Base-by-base conservation (phyloP, 495 filamentous ascomycete species). In the Trichoderma erinaceum region DNA sequence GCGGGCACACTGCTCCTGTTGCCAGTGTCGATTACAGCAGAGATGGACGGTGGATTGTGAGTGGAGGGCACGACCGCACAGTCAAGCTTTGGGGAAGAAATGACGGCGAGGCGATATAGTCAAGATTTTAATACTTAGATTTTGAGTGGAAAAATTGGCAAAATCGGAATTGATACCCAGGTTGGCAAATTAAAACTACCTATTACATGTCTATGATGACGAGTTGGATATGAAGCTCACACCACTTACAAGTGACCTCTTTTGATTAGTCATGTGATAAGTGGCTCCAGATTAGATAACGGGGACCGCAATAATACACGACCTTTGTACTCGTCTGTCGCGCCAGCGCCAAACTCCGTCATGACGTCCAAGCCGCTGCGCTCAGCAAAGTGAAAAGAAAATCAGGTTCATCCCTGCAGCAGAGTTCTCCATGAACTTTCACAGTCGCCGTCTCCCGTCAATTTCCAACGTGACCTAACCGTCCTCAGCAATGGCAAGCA, bases 61-160 rank as follows among this genome's bases (percentile, higher is more conserved):
- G 91, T 76, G 89, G 90, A 71, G 94, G 95, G 15, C 90, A 96
- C 75, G 95, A 99, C 78, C 86, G 92, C 18, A 98, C 94, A 1
- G 92, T 97, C 64, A 99, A 98, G 78, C 79, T 99, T 4, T 99
- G 95, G 95, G 93, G 92, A 2, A 86, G 90, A 69, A 93, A 97
- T 69, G 93, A 92, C 79, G 83, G 82, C 18, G 81, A 82, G 66
- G 77, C 78, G 41, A 68, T 84, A 65, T 84, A 61, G 25, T 32
- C 56, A 32, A 12, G 56, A 18, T 15, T 3, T 32, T 10, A 12
- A 8, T 32, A 27, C 27, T 15, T 61, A 61, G 7, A 21, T 0
- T 1, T 52, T n/a, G 18, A 23, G 10, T n/a, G 48, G 48, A 52
- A 52, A 21, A 21, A 52, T 15, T 29, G 56, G 56, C 29, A 23